These are phyloP conservation scores for Thalassiosira profunda DNA, from an alignment of 108 stramenopile species.

Conservation along the genomic window DNA sequence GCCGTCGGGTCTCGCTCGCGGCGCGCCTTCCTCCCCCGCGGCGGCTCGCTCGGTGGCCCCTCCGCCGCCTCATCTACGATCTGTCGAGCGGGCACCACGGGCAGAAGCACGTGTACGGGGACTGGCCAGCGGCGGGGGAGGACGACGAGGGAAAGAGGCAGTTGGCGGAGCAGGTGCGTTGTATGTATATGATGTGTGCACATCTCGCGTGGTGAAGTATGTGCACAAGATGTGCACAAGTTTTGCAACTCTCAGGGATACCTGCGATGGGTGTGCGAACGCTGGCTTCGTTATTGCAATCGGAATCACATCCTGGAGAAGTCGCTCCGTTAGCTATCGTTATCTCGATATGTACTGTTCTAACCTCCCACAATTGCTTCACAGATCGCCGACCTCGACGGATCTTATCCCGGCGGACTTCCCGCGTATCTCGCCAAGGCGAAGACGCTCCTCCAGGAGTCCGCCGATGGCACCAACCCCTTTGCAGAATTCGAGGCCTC, in stretches of 20 bases:
- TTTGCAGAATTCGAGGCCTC: conserved; percentile 94
- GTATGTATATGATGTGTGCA: no score
- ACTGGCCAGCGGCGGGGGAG: conserved; percentile 85
- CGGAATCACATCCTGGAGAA: no score
- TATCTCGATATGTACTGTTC: not conserved
- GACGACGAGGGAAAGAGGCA: conserved; percentile 80
- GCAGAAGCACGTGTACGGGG: conserved; percentile 88
- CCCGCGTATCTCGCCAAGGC: conserved; percentile 93
- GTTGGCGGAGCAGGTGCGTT: conserved; percentile 80
- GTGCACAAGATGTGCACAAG: no score
- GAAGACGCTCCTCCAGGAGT: conserved; percentile 82
- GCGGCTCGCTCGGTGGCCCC: no score
- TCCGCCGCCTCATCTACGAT: conserved; percentile 70
- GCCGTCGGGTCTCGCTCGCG: not conserved
- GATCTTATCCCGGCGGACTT: conserved; percentile 95
- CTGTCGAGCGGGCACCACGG: conserved; percentile 16
- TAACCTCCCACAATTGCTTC: not conserved
- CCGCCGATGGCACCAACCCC: conserved; percentile 93
- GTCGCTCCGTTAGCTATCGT: no score
- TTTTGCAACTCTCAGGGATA: no score
- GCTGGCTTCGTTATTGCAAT: not conserved
- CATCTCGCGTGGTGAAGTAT: no score
- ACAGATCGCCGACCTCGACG: conserved; percentile 89
- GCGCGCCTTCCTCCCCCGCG: not conserved
- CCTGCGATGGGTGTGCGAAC: no score